Evolutionary conservation across 441 rosid species (phyloP), one percentile per base, ranked within the genome.

Genomic region (Populus hybrid): DNA sequence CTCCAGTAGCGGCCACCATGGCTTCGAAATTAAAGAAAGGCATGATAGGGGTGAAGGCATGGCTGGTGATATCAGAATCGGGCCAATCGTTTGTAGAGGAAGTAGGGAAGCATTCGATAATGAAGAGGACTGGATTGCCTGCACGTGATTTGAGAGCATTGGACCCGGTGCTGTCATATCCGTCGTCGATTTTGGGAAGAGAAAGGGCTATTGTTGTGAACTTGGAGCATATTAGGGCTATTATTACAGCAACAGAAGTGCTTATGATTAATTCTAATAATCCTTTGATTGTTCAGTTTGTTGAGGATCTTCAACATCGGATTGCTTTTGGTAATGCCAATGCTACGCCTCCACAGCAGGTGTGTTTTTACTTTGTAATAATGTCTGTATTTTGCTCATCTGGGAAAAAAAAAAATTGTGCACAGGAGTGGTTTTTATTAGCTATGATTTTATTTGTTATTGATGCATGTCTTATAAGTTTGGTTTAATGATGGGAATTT

Each of bases 51-150:
- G 76, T 73, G 6, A 76, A 79, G 76, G 65, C 82, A 2, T 88
- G 91, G 91, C 84, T 86, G 36, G 85, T 83, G 76, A 74, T 86
- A 42, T 80, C 84, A 35, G 83, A 81, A 24, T 56, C 83, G 0
- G 89, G 88, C 0, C 73, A 69, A 11, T 75, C 86, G 29, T 80
- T 31, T 68, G 74, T 84, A 16, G 86, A 85, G 70, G 88, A 86
- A 72, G 85, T 80, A 29, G 89, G 84, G 21, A 85, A 85, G 78
- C 89, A 86, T 77, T 70, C 78, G 6, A 85, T 86, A 65, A 88
- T 88, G 91, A 83, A 78, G 26, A 69, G 91, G 28, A 88, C 91
- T 7, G 91, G 91, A 10, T 83, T 88, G 40, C 89, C 89, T 2
- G 85, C 85, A 3, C 87, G 91, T 18, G 91, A 88, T 38, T 85